A percentile compares a stretch with the other conserved stretches of the same genome.
Conservation (phyloP, 495 filamentous ascomycete genomes). For the Pseudoneurospora amorphoporcata region DNA sequence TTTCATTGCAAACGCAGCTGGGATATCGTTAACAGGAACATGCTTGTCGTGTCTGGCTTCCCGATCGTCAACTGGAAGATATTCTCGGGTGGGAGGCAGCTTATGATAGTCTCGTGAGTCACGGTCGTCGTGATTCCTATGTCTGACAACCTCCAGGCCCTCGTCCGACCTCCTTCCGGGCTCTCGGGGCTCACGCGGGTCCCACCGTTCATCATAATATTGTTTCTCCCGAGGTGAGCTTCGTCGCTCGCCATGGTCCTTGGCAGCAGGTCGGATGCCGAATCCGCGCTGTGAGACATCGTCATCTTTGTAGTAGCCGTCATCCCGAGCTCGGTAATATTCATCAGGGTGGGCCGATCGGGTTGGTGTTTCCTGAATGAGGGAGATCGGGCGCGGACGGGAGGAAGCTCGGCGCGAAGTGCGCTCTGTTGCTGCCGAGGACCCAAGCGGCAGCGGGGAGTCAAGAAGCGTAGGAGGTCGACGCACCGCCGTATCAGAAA, state of each 20-base stretch:
- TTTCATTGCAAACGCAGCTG: neutral
- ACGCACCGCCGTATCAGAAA: slow-evolving; percentile 25
- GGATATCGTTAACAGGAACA: neutral
- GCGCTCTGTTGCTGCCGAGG: neutral
- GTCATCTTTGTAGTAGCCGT: slow-evolving; percentile 29
- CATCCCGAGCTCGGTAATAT: slow-evolving; percentile 26
- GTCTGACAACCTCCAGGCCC: slow-evolving; percentile 16
- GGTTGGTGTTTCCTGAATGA: slow-evolving; percentile 34
- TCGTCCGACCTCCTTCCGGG: slow-evolving; percentile 29
- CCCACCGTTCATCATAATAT: slow-evolving; percentile 28
- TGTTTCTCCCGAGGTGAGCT: slow-evolving; percentile 14
- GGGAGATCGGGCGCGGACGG: slow-evolving; percentile 32
- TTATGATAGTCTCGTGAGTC: neutral
- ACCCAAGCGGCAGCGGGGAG: slow-evolving; percentile 6
- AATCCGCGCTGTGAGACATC: slow-evolving; percentile 31
- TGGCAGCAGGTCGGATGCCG: slow-evolving; percentile 31
- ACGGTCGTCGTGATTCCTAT: slow-evolving; percentile 12
- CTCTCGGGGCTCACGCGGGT: slow-evolving; percentile 20
- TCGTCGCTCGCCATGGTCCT: slow-evolving; percentile 18
- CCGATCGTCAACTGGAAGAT: neutral
- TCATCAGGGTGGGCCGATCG: slow-evolving; percentile 30
- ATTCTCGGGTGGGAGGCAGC: neutral
- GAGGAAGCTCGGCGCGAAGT: slow-evolving; percentile 13
- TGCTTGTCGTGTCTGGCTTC: neutral
- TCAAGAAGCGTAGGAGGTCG: slow-evolving; percentile 18